These are phyloP conservation scores for Gyromitra esculenta DNA, from an alignment of 2,329 filamentous ascomycete species.

Conservation along the genomic window DNA sequence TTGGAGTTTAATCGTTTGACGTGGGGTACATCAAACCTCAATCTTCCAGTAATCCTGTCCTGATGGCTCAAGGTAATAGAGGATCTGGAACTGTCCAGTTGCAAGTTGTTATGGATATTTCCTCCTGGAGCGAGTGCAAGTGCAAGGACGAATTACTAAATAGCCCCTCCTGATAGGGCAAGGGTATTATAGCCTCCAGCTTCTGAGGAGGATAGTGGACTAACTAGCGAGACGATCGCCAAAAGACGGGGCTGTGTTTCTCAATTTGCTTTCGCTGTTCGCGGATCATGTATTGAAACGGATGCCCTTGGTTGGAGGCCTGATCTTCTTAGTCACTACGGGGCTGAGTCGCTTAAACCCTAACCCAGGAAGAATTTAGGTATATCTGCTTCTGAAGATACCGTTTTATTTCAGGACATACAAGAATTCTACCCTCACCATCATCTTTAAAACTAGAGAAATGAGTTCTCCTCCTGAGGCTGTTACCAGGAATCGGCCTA, in stretches of 20 bases:
- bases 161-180: no score
- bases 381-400: not conserved
- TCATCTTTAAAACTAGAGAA: not conserved
- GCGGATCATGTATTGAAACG: not conserved
- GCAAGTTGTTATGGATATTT: no score
- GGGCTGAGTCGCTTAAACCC: not conserved
- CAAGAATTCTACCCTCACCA: not conserved
- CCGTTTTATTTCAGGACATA: not conserved
- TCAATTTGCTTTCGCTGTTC: not conserved
- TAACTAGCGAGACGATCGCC: no score
- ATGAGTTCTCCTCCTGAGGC: not conserved
- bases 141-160: no score
- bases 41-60: no score
- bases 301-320: not conserved
- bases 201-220: no score
- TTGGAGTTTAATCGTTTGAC: no score
- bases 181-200: no score
- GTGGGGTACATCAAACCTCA: no score
- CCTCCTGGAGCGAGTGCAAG: no score
- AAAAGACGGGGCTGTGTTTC: not conserved
- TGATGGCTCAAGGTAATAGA: no score
- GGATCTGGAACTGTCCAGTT: no score
- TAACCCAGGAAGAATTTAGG: not conserved
- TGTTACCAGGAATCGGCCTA: not conserved
- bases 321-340: not conserved